Evolutionary conservation across 495 filamentous ascomycete genomes (phyloP), one percentile per base, ranked within the genome.

Genomic region (Talaromyces wortmannii): DNA sequence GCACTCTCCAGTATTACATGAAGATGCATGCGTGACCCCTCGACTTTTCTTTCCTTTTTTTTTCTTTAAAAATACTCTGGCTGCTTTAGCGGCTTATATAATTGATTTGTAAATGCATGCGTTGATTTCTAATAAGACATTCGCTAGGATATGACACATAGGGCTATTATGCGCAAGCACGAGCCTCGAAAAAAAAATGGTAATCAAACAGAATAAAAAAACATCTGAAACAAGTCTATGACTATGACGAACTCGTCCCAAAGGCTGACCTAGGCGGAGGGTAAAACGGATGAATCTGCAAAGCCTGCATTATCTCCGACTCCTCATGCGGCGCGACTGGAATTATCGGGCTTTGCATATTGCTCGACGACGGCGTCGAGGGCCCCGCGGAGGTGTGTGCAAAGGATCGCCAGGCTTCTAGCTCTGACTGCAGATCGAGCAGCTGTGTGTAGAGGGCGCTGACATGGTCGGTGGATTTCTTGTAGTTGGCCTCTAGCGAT

Each of bases 401-500:
- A 33, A 45, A 29, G 44, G 36, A 45, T 53, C 52, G 52, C 52
- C 52, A 53, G n/a, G 44, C 44, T 18, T 53, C 52, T 5, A 53
- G 32, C 17, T 53, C 52, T 2, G 36, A 36, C 29, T 53, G 36
- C 6, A 29, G 30, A 12, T 53, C 52, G 16, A 45, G 4, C n/a
- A 53, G 33, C 23, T 53, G 52, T 31, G 52, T 46, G 31, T 53
- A 53, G 3, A 53, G 52, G 7, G 42, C 52, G 33, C 40, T 53
- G 43, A 53, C 30, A 31, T 53, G 52, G 40, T 53, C 52, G n/a
- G 52, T 53, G n/a, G 52, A 53, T 18, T 53, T 23, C 17, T 40
- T 42, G 17, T 53, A 53, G 6, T 40, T 45, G 12, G 52, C 52
- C 32, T 53, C 36, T 0, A 53, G 52, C 29, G 43, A 40, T 31